Conservation (phyloP, 2,329 filamentous ascomycete genomes). For the Penicillium hordei region DNA sequence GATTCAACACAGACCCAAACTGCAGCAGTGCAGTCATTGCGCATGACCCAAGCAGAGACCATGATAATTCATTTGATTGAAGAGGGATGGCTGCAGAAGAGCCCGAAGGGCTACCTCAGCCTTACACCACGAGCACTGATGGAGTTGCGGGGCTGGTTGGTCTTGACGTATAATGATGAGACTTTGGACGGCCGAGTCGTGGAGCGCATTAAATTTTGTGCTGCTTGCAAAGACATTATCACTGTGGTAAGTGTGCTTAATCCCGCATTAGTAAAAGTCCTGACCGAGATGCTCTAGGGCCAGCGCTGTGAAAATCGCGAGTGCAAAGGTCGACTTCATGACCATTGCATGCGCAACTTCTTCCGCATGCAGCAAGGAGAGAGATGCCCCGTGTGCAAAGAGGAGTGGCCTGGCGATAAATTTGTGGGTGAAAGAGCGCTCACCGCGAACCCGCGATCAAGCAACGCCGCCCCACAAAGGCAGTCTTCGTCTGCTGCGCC, state of each 20-base stretch:
- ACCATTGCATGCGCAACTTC: constrained; percentile 71
- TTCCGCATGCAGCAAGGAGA: constrained; percentile 65
- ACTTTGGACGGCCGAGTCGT: constrained; percentile 55
- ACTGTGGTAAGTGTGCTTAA: constrained; percentile 60
- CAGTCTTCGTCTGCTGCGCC: background rate
- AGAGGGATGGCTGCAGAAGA: constrained; percentile 84
- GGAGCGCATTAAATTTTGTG: constrained; percentile 80
- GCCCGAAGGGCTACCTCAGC: constrained; percentile 68
- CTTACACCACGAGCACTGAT: constrained; percentile 76
- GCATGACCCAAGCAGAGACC: constrained; percentile 72
- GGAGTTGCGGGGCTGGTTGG: constrained; percentile 79
- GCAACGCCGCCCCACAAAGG: constrained; percentile 1
- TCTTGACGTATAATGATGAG: constrained; percentile 84
- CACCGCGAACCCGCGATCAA: constrained; percentile 7
- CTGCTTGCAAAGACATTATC: constrained; percentile 85
- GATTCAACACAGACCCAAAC: constrained; percentile 39
- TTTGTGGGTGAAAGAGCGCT: constrained; percentile 55
- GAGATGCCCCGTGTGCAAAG: constrained; percentile 62
- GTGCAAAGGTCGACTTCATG: constrained; percentile 72
- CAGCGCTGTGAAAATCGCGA: constrained; percentile 69
- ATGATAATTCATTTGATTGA: constrained; percentile 68
- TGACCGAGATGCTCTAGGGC: constrained; percentile 49
- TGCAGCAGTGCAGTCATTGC: constrained; percentile 57
- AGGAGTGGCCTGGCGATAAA: constrained; percentile 51
- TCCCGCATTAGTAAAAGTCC: background rate